Conservation (phyloP, 2,329 filamentous ascomycete species). For the Monosporascus sp. region DNA sequence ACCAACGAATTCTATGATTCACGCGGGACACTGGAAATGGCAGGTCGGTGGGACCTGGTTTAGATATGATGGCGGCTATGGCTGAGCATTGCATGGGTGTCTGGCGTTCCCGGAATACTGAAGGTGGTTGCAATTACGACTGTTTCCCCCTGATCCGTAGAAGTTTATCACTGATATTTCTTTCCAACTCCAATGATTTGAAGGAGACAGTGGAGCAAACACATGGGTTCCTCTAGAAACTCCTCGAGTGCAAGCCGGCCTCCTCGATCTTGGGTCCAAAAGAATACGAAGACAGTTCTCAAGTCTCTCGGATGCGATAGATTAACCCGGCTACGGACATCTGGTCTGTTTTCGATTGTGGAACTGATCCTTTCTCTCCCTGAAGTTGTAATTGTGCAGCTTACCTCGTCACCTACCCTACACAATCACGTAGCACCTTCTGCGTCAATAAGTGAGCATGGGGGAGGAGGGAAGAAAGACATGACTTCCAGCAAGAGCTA, state of each 20-base stretch:
- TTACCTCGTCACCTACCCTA: no score
- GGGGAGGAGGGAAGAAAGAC: no score
- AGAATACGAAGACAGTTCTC: not conserved
- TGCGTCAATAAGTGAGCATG: no score
- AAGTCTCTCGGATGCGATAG: not conserved
- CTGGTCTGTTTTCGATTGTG: not conserved
- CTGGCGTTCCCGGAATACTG: constrained; percentile 25
- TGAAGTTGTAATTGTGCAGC: no score
- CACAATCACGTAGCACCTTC: no score
- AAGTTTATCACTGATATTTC: not conserved
- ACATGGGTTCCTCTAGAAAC: no score
- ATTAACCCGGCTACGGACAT: not conserved
- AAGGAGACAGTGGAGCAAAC: not conserved
- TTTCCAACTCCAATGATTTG: constrained; percentile 2
- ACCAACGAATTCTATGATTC: constrained; percentile 5
- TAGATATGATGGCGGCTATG: constrained; percentile 10
- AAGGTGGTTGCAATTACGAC: constrained; percentile 12
- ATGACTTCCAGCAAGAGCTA: no score
- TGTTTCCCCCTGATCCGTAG: constrained; percentile 7
- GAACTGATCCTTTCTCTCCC: no score
- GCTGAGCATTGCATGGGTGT: constrained; percentile 29
- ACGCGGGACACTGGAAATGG: constrained; percentile 13
- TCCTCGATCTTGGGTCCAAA: no score
- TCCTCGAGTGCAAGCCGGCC: no score
- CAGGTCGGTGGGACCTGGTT: constrained; percentile 3